Conservation (phyloP, 2,329 filamentous ascomycete genomes). For the Aureobasidium sp. region DNA sequence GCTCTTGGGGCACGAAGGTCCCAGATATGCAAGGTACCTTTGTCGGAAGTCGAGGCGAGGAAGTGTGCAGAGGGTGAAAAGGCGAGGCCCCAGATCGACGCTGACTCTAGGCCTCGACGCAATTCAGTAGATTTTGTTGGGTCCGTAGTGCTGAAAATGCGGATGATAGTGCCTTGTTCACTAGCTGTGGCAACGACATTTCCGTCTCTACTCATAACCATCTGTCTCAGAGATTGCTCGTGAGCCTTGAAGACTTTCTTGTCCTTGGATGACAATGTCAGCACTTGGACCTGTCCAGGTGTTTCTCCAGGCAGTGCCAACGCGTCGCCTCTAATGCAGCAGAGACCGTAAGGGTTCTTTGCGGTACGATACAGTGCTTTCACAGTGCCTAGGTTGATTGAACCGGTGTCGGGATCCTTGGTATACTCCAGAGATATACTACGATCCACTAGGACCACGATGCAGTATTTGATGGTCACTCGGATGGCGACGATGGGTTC, state of each 20-base stretch:
- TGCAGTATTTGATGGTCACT: slow-evolving; percentile 65
- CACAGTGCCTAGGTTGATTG: slow-evolving; percentile 21
- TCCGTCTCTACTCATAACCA: slow-evolving; percentile 72
- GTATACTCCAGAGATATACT: slow-evolving; percentile 25
- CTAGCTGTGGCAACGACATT: slow-evolving; percentile 81
- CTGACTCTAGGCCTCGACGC: slow-evolving; percentile 78
- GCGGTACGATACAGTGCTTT: slow-evolving; percentile 70
- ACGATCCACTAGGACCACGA: slow-evolving; percentile 54
- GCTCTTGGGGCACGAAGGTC: slow-evolving; percentile 57
- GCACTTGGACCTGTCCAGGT: slow-evolving; percentile 78
- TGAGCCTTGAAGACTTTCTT: slow-evolving; percentile 94
- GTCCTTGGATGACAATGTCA: slow-evolving; percentile 66
- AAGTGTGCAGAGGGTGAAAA: slow-evolving; percentile 75
- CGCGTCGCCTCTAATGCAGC: slow-evolving; percentile 62
- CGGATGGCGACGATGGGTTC: slow-evolving; percentile 73
- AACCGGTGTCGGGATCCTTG: slow-evolving; percentile 46
- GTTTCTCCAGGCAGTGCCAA: slow-evolving; percentile 84
- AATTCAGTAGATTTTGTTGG: slow-evolving; percentile 77
- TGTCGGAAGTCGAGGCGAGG: slow-evolving; percentile 90
- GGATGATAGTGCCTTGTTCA: slow-evolving; percentile 79
- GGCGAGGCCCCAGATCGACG: slow-evolving; percentile 75
- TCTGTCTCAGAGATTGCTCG: slow-evolving; percentile 64
- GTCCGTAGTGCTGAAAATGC: slow-evolving; percentile 72
- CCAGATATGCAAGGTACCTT: slow-evolving; percentile 90
- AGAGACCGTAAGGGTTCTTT: slow-evolving; percentile 73